Evolutionary conservation across 768 basidiomycete species (phyloP), one percentile per base, ranked within the genome.

Genomic region (Mycena sanguinolenta): DNA sequence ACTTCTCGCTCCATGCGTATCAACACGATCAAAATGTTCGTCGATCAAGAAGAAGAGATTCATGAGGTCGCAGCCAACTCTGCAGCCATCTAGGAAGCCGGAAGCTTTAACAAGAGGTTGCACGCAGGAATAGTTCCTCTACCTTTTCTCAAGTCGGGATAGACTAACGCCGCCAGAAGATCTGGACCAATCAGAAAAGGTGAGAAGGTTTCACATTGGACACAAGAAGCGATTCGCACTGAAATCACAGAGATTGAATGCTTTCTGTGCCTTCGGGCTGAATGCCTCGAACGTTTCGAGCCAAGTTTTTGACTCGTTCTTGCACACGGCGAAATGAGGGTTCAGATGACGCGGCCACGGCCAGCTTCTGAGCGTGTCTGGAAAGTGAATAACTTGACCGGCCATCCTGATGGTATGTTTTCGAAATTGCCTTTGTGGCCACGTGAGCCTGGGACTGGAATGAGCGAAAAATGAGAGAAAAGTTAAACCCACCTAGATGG

Each of bases 131-230:
- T 25, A 28, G 53, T n/a, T 34, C 21, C 53, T 28, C 53, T n/a
- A 84, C 85, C 82, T 79, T 79, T 80, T 12, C 70, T 58, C 0
- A 74, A 54, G 1, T 74, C 44, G 2, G 85, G 81, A 71, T 80
- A 85, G 21, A 79, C 79, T 25, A 86, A 71, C 2, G 82, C 80
- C 3, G 82, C 84, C 9, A 85, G 74, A 5, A 83, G 75, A 49
- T 75, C 85, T 86, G n/a, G 57, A 59, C 23, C 54, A 10, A 67
- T 14, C 36, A 59, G 55, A 55, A 23, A 34, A 21, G 53, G 5
- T 9, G 27, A 49, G 27, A 49, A 42, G 27, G 30, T 39, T 59
- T 25, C 57, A 36, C 36, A n/a, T n/a, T n/a, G n/a, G n/a, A n/a
- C 57, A 30, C 27, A 13, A 62, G 8, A 17, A 36, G 62, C 25